A percentile compares a stretch with the other conserved stretches of the same genome.
phyloP scores from a whole-genome alignment of 2,329 filamentous ascomycete genomes.

The Alternaria gaisen region DNA sequence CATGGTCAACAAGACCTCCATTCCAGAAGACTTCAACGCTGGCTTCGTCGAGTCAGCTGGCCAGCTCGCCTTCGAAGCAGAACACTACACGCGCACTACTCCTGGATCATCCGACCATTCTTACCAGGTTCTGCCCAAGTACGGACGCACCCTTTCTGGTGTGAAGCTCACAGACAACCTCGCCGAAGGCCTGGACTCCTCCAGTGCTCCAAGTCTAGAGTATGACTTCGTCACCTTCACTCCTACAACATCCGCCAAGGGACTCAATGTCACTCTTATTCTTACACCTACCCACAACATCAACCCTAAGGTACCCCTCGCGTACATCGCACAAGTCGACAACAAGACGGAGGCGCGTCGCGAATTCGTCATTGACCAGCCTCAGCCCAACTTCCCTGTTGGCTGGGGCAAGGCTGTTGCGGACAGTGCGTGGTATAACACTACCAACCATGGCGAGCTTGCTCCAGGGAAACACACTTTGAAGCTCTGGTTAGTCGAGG shows the following conservation, averaged over 20 bases:
- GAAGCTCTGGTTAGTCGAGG: slow-evolving; percentile 58
- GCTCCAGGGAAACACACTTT: slow-evolving; percentile 53
- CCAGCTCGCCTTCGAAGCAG: slow-evolving; percentile 49
- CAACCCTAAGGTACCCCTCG: slow-evolving; percentile 59
- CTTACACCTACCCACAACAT: slow-evolving; percentile 60
- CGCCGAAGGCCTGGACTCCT: slow-evolving; percentile 37
- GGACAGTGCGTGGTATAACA: slow-evolving; percentile 61
- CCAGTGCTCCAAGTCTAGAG: slow-evolving; percentile 45
- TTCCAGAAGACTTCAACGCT: slow-evolving; percentile 43
- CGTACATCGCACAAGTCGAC: slow-evolving; percentile 61
- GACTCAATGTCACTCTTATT: slow-evolving; percentile 52
- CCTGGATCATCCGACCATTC: slow-evolving; percentile 34
- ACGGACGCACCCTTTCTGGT: slow-evolving; percentile 50
- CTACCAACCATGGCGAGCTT: slow-evolving; percentile 49
- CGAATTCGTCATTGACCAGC: slow-evolving; percentile 55
- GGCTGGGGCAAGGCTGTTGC: slow-evolving; percentile 62
- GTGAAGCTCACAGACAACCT: slow-evolving; percentile 42
- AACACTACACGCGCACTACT: slow-evolving; percentile 49
- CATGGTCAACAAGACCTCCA: slow-evolving; percentile 45
- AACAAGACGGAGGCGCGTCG: slow-evolving; percentile 50
- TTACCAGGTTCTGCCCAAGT: slow-evolving; percentile 44
- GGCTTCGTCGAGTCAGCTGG: slow-evolving; percentile 50
- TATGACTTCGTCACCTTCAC: slow-evolving; percentile 52
- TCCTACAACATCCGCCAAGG: slow-evolving; percentile 39
- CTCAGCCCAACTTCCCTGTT: slow-evolving; percentile 55